Conservation (phyloP, 441 rosid species). For the Breynia disticha region DNA sequence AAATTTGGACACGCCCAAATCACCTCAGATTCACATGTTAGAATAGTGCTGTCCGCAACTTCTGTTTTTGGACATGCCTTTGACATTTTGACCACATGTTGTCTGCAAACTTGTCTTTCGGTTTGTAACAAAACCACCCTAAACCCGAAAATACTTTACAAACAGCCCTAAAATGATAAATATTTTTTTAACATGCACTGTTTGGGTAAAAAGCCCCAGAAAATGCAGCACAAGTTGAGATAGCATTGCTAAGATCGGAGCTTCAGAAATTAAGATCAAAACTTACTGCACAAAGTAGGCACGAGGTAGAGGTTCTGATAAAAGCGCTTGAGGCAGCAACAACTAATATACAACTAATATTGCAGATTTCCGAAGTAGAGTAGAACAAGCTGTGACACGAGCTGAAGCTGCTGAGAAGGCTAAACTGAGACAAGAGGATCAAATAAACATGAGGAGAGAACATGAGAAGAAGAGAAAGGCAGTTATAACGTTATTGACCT, state of each 20-base stretch:
- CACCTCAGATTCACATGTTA: too few species aligned
- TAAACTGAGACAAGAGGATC: constrained; percentile 28
- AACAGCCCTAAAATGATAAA: too few species aligned
- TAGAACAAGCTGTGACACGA: constrained; percentile 39
- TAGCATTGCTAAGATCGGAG: constrained; percentile 29
- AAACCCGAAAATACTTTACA: too few species aligned
- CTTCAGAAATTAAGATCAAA: constrained; percentile 24
- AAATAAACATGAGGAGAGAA: constrained; percentile 31
- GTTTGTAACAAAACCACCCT: too few species aligned
- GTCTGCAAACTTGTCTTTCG: too few species aligned
- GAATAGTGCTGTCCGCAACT: too few species aligned
- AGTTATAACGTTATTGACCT: constrained; percentile 36
- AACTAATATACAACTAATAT: too few species aligned
- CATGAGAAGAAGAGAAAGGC: constrained; percentile 38
- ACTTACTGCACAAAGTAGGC: constrained; percentile 13
- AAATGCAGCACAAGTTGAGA: constrained; percentile 27
- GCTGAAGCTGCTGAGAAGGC: constrained; percentile 52
- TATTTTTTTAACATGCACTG: too few species aligned
- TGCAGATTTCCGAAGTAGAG: constrained; percentile 34
- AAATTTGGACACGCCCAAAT: too few species aligned
- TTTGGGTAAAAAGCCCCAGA: too few species aligned
- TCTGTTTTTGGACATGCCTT: too few species aligned
- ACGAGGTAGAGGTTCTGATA: constrained; percentile 23
- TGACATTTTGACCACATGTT: too few species aligned
- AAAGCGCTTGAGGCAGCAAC: constrained; percentile 28